These are phyloP conservation scores for Alnus rubra DNA, from an alignment of 306 rosid species.

Conservation along the genomic window DNA sequence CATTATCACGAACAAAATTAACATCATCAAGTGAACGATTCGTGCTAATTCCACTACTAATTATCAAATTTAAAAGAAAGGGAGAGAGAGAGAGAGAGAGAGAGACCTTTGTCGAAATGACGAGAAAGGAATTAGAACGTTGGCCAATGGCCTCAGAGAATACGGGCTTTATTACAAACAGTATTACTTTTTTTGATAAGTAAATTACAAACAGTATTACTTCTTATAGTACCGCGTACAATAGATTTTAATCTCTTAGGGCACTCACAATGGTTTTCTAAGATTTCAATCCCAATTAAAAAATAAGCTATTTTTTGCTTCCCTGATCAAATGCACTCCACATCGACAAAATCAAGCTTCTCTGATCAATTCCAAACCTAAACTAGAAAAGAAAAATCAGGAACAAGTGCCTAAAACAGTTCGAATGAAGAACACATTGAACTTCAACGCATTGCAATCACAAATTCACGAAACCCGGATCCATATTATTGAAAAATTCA, in stretches of 20 bases:
- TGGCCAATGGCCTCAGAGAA: too few species aligned
- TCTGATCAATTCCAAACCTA: conserved; percentile 13
- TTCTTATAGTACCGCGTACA: too few species aligned
- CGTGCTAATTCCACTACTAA: neutral
- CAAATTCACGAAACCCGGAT: conserved; percentile 31
- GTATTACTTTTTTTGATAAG: too few species aligned
- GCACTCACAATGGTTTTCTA: too few species aligned
- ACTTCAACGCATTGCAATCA: conserved; percentile 30
- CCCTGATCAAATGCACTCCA: too few species aligned
- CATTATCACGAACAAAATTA: too few species aligned
- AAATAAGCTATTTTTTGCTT: too few species aligned
- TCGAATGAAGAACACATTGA: conserved; percentile 27
- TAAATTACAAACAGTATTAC: too few species aligned
- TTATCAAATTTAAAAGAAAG: neutral
- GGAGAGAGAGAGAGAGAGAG: neutral
- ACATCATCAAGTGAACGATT: neutral
- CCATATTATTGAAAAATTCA: conserved; percentile 21
- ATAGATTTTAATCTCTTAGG: too few species aligned
- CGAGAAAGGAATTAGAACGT: neutral
- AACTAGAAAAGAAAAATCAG: conserved; percentile 23
- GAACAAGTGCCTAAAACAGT: conserved; percentile 37
- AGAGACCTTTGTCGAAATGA: neutral
- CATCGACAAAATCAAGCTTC: conserved; percentile 2
- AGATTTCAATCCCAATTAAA: too few species aligned
- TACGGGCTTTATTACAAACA: too few species aligned